Evolutionary conservation across 805 yeast genomes (phyloP).

Genomic region (Teunomyces barrocoloradensis): DNA sequence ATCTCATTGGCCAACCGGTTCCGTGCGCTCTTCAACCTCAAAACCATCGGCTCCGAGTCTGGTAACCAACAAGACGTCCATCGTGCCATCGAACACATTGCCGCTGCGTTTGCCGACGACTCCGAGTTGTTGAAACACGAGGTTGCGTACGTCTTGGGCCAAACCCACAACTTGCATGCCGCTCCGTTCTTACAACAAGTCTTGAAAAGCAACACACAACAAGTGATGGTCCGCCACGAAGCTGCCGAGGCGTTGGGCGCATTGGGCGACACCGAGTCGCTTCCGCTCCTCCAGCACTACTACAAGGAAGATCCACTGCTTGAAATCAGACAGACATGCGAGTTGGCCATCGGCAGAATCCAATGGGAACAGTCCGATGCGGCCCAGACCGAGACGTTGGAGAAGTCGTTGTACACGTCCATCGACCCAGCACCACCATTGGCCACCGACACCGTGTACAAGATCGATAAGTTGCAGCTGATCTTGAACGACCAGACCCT

Average conservation of each 20-base stretch:
- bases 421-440: constrained; percentile 99
- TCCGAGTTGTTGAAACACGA: constrained; percentile 95
- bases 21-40: constrained; percentile 89
- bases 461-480: constrained; percentile 61
- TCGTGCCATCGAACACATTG: constrained; percentile 75
- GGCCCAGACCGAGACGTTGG: constrained; percentile 66
- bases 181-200: constrained; percentile 75
- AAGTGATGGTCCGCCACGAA: constrained; percentile 97
- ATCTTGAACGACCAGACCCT: constrained; percentile 72
- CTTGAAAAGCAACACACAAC: constrained; percentile 64
- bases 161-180: constrained; percentile 79
- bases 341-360: constrained; percentile 92
- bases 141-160: constrained; percentile 96
- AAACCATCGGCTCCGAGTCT: constrained; percentile 79
- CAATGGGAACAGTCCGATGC: constrained; percentile 81
- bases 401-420: constrained; percentile 74
- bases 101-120: constrained; percentile 74
- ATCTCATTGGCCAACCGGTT: constrained; percentile 82
- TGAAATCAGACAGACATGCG: constrained; percentile 96
- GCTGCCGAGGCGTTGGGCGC: constrained; percentile 99
- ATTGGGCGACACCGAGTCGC: constrained; percentile 73
- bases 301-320: constrained; percentile 70
- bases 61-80: constrained; percentile 52
- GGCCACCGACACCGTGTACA: constrained; percentile 53
- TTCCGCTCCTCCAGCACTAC: constrained; percentile 64